Base-by-base conservation (phyloP, 331 rosid species). In the Ulmus americana region DNA sequence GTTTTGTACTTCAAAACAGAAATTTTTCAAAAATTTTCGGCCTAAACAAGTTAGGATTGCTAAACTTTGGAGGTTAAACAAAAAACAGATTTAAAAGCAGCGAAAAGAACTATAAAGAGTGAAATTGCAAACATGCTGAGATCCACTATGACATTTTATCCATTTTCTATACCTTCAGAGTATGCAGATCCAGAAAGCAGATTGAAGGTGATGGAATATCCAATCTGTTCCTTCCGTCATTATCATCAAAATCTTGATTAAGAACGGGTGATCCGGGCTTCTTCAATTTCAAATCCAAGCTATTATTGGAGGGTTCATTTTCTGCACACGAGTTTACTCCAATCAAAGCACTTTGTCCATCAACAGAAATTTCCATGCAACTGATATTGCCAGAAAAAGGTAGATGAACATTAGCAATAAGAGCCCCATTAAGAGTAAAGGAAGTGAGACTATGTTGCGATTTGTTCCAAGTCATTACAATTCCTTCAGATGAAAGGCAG, bases 281-380 rank as follows among this genome's bases (percentile, higher is more conserved):
- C 65, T 66, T 82, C 13, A 59, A 59, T 76, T 81, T 76, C 28
- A 66, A 71, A 79, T 79, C 89, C 86, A 82, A 71, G 78, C 74
- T 73, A 54, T 63, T 74, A 38, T 45, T 66, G 61, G 1, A 7
- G 56, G 76, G 61, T 60, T 76, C 82, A 72, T 72, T 72, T 69
- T 79, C 85, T 45, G 8, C 64, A 55, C 77, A 55, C 4, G 74
- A 72, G 65, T 79, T 90, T 43, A 94, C 64, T 63, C 97, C 98
- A 70, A 94, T 76, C 57, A 94, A 77, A 70, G 97, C 98, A 76
- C 68, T 85, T 77, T 77, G 78, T 71, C 99, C 97, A 65, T 90
- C 95, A 46, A 74, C 56, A 69, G 99, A 90, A 69, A 89, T 73
- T 81, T 94, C 97, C 85, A 94, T 89, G 81, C 99, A 94, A 65